These are phyloP conservation scores for Theobroma grandiflorum DNA, from an alignment of 441 rosid species.

Conservation along the genomic window DNA sequence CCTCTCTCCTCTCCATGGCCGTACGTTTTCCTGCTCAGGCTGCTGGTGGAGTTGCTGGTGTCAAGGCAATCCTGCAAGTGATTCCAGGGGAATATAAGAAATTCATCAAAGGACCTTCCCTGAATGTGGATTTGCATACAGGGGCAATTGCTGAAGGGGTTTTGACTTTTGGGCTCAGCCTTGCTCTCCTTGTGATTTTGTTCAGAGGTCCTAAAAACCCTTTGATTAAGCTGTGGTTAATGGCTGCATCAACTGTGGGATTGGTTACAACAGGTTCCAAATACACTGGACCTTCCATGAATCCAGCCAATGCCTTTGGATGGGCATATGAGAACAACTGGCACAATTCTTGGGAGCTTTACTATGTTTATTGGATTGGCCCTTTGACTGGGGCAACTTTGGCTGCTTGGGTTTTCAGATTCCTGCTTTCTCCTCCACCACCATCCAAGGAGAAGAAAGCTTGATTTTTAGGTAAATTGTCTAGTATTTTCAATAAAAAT, in stretches of 20 bases:
- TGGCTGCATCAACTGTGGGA: slow-evolving; percentile 38
- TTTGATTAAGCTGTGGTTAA: slow-evolving; percentile 43
- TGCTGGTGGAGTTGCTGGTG: slow-evolving; percentile 49
- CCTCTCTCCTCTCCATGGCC: slow-evolving; percentile 54
- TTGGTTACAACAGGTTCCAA: slow-evolving; percentile 38
- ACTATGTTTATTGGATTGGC: slow-evolving; percentile 43
- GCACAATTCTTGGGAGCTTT: slow-evolving; percentile 40
- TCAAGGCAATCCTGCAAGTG: slow-evolving; percentile 31
- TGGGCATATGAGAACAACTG: slow-evolving; percentile 42
- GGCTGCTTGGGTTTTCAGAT: slow-evolving; percentile 43
- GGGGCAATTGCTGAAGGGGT: slow-evolving; percentile 50
- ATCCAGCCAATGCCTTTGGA: slow-evolving; percentile 58
- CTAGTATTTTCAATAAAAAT: neutral
- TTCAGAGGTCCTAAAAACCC: slow-evolving; percentile 38
- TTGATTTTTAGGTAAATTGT: slow-evolving; percentile 12
- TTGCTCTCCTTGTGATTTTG: slow-evolving; percentile 39
- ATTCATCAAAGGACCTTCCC: slow-evolving; percentile 42
- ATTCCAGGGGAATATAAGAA: slow-evolving; percentile 40
- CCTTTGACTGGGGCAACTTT: slow-evolving; percentile 42
- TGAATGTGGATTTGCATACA: slow-evolving; percentile 45
- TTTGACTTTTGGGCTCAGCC: slow-evolving; percentile 37
- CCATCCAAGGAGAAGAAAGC: slow-evolving; percentile 42
- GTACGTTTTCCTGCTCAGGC: slow-evolving; percentile 67
- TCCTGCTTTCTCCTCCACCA: slow-evolving; percentile 39
- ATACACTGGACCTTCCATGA: slow-evolving; percentile 57